phyloP scores from a whole-genome alignment of 2,329 filamentous ascomycete genomes.

The Massarina eburnea region DNA sequence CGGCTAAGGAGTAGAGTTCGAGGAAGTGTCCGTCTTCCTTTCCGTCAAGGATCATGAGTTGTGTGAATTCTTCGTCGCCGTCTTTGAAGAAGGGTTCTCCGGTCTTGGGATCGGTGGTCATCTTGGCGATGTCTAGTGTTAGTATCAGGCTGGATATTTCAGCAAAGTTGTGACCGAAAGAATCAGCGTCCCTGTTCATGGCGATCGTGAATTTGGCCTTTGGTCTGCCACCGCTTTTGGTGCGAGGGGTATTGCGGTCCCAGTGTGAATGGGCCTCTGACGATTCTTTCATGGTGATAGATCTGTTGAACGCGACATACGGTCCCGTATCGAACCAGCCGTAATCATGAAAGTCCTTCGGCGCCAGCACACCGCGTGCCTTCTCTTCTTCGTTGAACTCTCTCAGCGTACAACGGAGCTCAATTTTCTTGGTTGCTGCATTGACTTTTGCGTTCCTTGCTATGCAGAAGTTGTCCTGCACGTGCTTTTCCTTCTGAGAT shows the following conservation, averaged over 20 bases:
- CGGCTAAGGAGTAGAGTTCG: background rate
- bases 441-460: background rate
- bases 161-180: background rate
- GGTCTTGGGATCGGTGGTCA: background rate
- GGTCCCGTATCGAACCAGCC: background rate
- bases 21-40: background rate
- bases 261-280: background rate
- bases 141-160: background rate
- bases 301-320: background rate
- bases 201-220: background rate
- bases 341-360: background rate
- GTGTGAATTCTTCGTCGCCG: background rate
- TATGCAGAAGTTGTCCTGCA: background rate
- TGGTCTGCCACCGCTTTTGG: background rate
- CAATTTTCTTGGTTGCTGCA: background rate
- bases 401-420: background rate
- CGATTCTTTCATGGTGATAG: too few species aligned
- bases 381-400: constrained; percentile 1
- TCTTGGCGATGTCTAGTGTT: background rate
- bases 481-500: background rate
- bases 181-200: background rate
- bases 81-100: background rate
- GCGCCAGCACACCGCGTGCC: background rate
- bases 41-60: background rate
- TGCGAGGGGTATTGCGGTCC: background rate